These are phyloP conservation scores for Aspergillus neotritici DNA, from an alignment of 2,329 filamentous ascomycete species.

Conservation along the genomic window DNA sequence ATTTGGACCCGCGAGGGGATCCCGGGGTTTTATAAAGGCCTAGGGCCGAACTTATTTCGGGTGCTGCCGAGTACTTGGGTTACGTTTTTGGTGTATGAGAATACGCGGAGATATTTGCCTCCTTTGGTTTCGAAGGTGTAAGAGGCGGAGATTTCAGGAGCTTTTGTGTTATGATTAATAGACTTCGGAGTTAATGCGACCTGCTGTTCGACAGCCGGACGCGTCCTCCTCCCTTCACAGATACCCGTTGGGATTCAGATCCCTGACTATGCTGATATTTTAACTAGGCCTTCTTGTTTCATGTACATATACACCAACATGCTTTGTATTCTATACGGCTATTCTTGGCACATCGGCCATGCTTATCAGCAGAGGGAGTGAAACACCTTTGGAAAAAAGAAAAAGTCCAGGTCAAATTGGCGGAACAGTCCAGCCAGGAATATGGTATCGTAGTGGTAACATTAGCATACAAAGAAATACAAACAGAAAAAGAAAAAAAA, in stretches of 20 bases:
- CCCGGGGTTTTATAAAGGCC: slow-evolving; percentile 82
- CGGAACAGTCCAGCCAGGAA: background rate
- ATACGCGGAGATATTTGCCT: slow-evolving; percentile 69
- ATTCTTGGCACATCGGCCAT: too few species aligned
- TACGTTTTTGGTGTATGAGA: slow-evolving; percentile 96
- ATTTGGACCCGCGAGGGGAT: slow-evolving; percentile 76
- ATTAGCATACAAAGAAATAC: slow-evolving; percentile 1
- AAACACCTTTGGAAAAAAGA: slow-evolving; percentile 2
- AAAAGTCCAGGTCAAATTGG: slow-evolving; percentile 1
- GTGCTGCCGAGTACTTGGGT: slow-evolving; percentile 94
- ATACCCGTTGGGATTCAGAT: too few species aligned
- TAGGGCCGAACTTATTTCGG: slow-evolving; percentile 81
- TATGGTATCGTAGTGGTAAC: slow-evolving; percentile 15
- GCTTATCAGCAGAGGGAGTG: too few species aligned
- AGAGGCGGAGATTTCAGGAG: too few species aligned
- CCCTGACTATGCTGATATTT: too few species aligned
- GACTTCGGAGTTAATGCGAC: too few species aligned
- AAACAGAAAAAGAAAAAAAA: slow-evolving; percentile 1
- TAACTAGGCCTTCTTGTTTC: too few species aligned
- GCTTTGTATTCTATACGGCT: too few species aligned
- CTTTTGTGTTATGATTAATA: too few species aligned
- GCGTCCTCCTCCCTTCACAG: too few species aligned
- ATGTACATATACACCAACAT: too few species aligned
- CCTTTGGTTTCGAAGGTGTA: slow-evolving; percentile 24
- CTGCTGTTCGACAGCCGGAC: too few species aligned